Base-by-base conservation (phyloP, 1,139 yeast species). In the Geotrichum cucujoidarum region DNA sequence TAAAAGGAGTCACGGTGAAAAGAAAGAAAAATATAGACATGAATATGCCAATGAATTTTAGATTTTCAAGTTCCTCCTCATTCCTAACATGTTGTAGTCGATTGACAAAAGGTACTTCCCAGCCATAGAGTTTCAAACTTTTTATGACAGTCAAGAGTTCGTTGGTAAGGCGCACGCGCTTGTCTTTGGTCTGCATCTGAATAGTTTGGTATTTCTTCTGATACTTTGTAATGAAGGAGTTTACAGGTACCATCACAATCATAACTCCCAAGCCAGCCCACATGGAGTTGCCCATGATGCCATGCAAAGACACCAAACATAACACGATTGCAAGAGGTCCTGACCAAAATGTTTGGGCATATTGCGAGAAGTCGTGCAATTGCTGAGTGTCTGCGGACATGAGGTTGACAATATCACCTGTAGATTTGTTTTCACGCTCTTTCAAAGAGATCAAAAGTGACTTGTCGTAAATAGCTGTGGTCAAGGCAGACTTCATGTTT, bases 371-470 rank as follows among this genome's bases (percentile, higher is more conserved):
- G 79, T 63, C 21, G 71, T 73, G 53, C 76, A 84, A 39, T 80
- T 72, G 57, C 80, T 78, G 65, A 7, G 90, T 82, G 69, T 92
- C 98, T 38, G 61, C 61, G 1, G 64, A 56, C 63, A 62, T 57
- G 32, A 90, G 74, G 62, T 90, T 92, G 53, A 92, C 97, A 60
- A 92, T 88, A 63, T 90, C 97, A 61, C 97, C 97, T 7, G 95
- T 86, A 32, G 44, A 17, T 45, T 88, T 81, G 47, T 77, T 74
- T 49, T 80, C 83, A 48, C 87, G 81, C 7, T 95, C 84, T 61
- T 92, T 97, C 58, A 81, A 85, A 2, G 96, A 87, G 52, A 94
- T 74, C 6, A 77, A 78, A 54, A 94, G 71, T 0, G 97, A 74
- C 65, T 92, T 92, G 57, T 81, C 75, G 67, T 89, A 94, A 51